Base-by-base conservation (phyloP, 2,329 filamentous ascomycete genomes). In the Microdochium paspali region DNA sequence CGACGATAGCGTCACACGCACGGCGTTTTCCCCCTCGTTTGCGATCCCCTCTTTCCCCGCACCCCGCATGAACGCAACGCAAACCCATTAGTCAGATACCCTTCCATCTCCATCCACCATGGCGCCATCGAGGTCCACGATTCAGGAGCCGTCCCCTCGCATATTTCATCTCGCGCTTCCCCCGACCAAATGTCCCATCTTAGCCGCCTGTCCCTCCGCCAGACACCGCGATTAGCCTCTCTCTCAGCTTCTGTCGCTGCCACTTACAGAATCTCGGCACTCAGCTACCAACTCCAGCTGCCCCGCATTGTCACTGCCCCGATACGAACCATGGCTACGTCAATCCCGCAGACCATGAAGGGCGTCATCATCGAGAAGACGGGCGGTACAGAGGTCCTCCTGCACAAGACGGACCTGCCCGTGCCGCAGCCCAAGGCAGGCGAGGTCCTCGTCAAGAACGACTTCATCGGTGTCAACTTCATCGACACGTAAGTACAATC, bases 381-480 rank as follows among this genome's bases (percentile, higher is more conserved):
- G 20, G 87, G 87, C 50, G 85, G 82, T 9, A 72, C 76, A 1
- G 85, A 89, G 42, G 85, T 88, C 21, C 69, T 91, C 20, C 70
- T 89, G 58, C 81, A 84, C 66, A 84, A 76, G 58, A 80, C 79
- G 18, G 79, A 88, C 59, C 63, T 89, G 3, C 82, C 85, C 5
- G 79, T 95, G 1, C 87, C 89, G 0, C 68, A 73, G 45, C 78
- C 77, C 2, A 71, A 78, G 30, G 78, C 83, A n/a, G 83, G 81
- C 49, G 75, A 95, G 55, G 66, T 95, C 21, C 77, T 95, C 3
- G 79, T 95, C 49, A 85, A 84, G 66, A 95, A 95, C 66, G 79
- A 84, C 53, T 86, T 79, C 61, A 74, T 85, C 44, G 90, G 90
- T 50, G 72, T 95, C 51, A 95, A 95, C 68, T 95, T 79, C 68